Conservation (phyloP, 2,329 filamentous ascomycete genomes). For the Corynespora cassiicola region DNA sequence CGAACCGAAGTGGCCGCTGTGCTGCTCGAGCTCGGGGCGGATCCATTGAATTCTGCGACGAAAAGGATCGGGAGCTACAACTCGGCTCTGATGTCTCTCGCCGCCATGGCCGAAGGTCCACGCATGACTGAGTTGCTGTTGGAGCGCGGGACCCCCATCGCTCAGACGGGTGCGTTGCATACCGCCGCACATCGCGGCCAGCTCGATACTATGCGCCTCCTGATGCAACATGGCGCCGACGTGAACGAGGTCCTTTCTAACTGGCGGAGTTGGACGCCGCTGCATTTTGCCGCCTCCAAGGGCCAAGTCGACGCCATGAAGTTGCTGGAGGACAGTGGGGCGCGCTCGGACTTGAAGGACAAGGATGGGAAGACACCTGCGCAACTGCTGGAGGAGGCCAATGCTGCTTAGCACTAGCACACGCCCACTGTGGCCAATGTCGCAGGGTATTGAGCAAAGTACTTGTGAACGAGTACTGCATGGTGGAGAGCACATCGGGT, state of each 20-base stretch:
- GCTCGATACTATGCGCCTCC: conserved; percentile 17
- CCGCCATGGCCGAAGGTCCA: conserved; percentile 9
- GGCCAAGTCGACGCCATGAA: conserved; percentile 14
- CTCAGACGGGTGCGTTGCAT: conserved; percentile 14
- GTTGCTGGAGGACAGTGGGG: conserved; percentile 14
- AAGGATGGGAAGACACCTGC: conserved; percentile 12
- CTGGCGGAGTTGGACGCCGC: conserved; percentile 12
- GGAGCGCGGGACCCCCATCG: conserved; percentile 9
- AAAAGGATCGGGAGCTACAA: conserved; percentile 9
- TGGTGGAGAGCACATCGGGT: conserved; percentile 1
- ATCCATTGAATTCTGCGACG: conserved; percentile 15
- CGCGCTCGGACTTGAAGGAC: conserved; percentile 10
- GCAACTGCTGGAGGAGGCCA: conserved; percentile 17
- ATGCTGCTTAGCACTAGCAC: no score
- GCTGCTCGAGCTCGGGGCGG: conserved; percentile 19
- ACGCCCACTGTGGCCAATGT: conserved; percentile 4
- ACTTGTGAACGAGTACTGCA: no score
- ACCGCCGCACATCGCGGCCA: conserved; percentile 10
- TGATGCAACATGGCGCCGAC: conserved; percentile 17
- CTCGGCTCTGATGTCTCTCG: conserved; percentile 16
- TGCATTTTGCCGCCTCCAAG: conserved; percentile 15
- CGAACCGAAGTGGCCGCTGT: conserved; percentile 12
- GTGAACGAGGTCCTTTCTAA: conserved; percentile 10
- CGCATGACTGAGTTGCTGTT: conserved; percentile 16
- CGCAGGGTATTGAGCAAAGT: not conserved